Percentiles rank a stretch among this genome's conserved stretches.
Conservation (phyloP, 768 basidiomycete species). For the Crepidotus variabilis region DNA sequence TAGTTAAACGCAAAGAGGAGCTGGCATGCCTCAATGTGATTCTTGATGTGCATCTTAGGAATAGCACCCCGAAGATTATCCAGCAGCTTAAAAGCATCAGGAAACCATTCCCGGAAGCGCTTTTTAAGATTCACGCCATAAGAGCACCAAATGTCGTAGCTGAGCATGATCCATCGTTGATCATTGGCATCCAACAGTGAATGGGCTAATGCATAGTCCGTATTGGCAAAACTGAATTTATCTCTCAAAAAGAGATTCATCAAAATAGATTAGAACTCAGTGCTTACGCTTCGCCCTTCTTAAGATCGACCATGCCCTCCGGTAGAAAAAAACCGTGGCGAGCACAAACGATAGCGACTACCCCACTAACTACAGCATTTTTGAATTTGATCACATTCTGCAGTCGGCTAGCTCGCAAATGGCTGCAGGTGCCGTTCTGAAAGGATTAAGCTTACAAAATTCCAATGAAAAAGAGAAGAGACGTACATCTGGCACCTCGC, state of each 20-base stretch:
- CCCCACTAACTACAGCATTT: slow-evolving; percentile 21
- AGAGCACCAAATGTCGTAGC: slow-evolving; percentile 28
- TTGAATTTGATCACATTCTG: slow-evolving; percentile 26
- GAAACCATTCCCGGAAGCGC: slow-evolving; percentile 17
- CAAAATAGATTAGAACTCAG: slow-evolving; percentile 2
- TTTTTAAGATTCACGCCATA: slow-evolving; percentile 16
- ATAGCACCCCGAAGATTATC: slow-evolving; percentile 18
- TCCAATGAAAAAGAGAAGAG: not conserved
- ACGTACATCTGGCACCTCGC: not conserved
- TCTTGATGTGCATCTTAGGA: slow-evolving; percentile 25
- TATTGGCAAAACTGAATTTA: slow-evolving; percentile 15
- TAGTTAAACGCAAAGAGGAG: slow-evolving; percentile 22
- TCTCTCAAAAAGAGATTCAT: not conserved
- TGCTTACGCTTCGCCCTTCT: slow-evolving; percentile 24
- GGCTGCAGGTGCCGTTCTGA: slow-evolving; percentile 19
- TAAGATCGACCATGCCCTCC: slow-evolving; percentile 21
- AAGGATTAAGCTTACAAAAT: not conserved
- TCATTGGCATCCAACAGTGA: slow-evolving; percentile 11
- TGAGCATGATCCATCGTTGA: slow-evolving; percentile 17
- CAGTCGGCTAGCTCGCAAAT: slow-evolving; percentile 21
- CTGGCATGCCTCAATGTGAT: slow-evolving; percentile 21
- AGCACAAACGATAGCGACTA: slow-evolving; percentile 25
- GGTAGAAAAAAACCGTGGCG: slow-evolving; percentile 23
- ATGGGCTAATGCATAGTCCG: slow-evolving; percentile 20
- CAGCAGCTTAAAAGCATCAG: slow-evolving; percentile 7